Evolutionary conservation across 345 rosid genomes (phyloP).

Genomic region (Laguncularia racemosa): DNA sequence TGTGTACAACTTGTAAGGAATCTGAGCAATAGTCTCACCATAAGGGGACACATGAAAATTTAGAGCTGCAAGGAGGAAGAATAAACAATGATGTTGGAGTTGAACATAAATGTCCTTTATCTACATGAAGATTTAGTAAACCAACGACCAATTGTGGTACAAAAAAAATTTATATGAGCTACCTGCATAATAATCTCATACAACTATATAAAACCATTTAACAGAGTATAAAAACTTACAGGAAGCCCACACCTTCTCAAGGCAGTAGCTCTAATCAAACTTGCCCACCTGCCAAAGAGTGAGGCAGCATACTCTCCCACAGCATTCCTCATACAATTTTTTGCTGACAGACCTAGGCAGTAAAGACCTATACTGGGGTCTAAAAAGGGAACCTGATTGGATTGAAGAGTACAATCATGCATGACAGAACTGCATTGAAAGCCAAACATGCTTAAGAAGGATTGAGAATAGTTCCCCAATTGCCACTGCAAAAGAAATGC

Average conservation of each 20-base stretch:
- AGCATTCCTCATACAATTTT: constrained; percentile 53
- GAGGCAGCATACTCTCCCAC: constrained; percentile 64
- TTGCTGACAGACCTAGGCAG: constrained; percentile 50
- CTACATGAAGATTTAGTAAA: no score
- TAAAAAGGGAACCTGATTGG: constrained; percentile 54
- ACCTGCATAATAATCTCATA: no score
- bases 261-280: constrained; percentile 64
- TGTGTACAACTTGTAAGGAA: no score
- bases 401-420: constrained; percentile 34
- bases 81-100: no score
- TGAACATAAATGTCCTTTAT: no score
- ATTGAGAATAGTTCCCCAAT: constrained; percentile 56
- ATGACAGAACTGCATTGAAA: constrained; percentile 26
- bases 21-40: not conserved
- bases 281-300: constrained; percentile 72
- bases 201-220: not conserved
- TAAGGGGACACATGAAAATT: no score
- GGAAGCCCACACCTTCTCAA: constrained; percentile 81
- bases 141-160: no score
- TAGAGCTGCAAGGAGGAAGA: no score
- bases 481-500: constrained; percentile 69
- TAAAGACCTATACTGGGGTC: constrained; percentile 76
- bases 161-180: no score
- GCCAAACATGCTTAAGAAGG: constrained; percentile 64
- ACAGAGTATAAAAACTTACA: constrained; percentile 40